Evolutionary conservation across 2,329 filamentous ascomycete genomes (phyloP), one percentile per base, ranked within the genome.

Genomic region (Herpotrichia juniperi): DNA sequence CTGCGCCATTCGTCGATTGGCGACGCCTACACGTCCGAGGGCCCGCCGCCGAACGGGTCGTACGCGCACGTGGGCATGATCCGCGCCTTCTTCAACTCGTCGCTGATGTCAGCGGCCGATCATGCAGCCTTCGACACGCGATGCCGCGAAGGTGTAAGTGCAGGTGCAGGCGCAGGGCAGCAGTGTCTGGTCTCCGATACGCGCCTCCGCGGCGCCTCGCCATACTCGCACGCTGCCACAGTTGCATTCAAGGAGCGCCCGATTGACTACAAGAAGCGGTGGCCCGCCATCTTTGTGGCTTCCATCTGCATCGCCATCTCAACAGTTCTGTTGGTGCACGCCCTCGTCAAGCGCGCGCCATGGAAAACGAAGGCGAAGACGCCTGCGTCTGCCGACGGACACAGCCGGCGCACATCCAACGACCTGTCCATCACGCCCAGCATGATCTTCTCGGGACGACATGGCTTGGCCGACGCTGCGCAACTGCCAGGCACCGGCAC

Each of bases 31-130:
- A 75, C 68, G 2, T 79, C 76, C 68, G 66, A 76, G 57, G 79
- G 79, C 4, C 79, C 79, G 12, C 78, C 79, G 1, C 39, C 31
- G 12, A 68, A 67, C 17, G 63, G 60, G n/a, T 73, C 76, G 2
- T 59, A 67, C 19, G 79, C 78, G 6, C 74, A 75, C 21, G 60
- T 81, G 25, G 75, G 68, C 6, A 81, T 76, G 75, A 71, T 76
- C 9, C 73, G 78, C n/a, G 64, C 76, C 22, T 81, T 81, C 59
- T 81, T 81, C 71, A 81, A 81, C 55, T 78, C 77, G 0, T 79
- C 78, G 1, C 56, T 69, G 8, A 76, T 71, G 63, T 76, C 66
- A 7, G 48, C 66, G 16, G 57, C 67, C 12, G 56, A 60, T 5
- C 61, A 54, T 26, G 54, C 61, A 9, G 57, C 61, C 6, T 76